Percentiles rank a stretch among this genome's conserved stretches.
Evolutionary conservation across 768 basidiomycete species (phyloP).

Genomic region (Sarcodon aspratus): DNA sequence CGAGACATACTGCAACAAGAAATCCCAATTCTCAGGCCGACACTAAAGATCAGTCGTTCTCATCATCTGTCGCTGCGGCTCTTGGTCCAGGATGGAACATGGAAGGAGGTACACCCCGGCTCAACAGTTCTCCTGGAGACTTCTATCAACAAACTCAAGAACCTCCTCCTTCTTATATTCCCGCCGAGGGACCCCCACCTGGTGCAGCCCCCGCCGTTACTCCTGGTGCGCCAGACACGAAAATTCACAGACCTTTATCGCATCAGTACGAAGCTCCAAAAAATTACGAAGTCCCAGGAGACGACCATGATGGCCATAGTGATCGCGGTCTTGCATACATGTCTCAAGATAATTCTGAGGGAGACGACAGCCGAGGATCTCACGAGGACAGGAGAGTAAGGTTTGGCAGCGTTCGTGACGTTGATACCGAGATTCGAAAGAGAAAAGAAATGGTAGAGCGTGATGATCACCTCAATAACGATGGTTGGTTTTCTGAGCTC

Average conservation of each 20-base stretch:
- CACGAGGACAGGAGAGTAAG: constrained; percentile 25
- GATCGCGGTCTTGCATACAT: constrained; percentile 16
- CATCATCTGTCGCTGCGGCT: constrained; percentile 28
- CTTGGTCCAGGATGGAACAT: constrained; percentile 11
- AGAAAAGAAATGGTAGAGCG: constrained; percentile 7
- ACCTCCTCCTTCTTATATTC: background rate
- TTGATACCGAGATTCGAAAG: constrained; percentile 24
- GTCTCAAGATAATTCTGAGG: background rate
- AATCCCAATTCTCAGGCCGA: background rate
- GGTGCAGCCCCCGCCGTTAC: background rate
- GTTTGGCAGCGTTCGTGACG: constrained; percentile 30
- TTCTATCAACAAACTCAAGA: too few relatives aligned
- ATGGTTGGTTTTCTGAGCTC: background rate
- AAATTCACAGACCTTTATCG: too few relatives aligned
- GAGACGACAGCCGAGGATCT: background rate
- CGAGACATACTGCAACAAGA: constrained; percentile 1
- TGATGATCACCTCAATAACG: background rate
- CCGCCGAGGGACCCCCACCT: constrained; percentile 1
- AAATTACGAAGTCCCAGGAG: constrained; percentile 1
- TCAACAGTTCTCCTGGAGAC: background rate
- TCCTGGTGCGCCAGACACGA: background rate
- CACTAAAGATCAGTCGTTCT: constrained; percentile 18
- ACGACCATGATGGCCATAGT: background rate
- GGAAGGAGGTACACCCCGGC: background rate
- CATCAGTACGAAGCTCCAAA: background rate